phyloP scores from a whole-genome alignment of 768 basidiomycete species.

The Amyloporia xantha region DNA sequence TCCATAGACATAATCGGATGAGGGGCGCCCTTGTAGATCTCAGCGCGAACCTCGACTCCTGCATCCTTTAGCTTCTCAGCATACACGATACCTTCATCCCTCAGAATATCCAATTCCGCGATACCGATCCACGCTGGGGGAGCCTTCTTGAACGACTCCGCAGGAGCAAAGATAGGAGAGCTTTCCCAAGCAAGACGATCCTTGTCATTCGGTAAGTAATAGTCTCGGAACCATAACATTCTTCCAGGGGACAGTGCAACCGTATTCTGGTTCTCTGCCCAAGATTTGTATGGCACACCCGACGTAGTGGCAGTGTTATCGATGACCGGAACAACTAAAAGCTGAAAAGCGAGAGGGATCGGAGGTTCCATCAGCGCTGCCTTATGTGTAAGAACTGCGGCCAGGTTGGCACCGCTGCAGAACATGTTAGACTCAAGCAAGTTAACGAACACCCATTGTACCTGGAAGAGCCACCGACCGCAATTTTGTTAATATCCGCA shows the following conservation, averaged over 20 bases:
- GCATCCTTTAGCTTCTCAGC: slow-evolving; percentile 46
- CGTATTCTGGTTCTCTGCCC: slow-evolving; percentile 51
- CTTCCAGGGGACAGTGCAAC: slow-evolving; percentile 53
- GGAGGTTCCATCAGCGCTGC: slow-evolving; percentile 42
- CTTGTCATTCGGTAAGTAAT: slow-evolving; percentile 57
- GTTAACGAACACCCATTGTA: slow-evolving; percentile 10
- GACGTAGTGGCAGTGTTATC: slow-evolving; percentile 57
- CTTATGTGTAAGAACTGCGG: slow-evolving; percentile 58
- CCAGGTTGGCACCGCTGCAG: slow-evolving; percentile 62
- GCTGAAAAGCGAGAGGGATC: slow-evolving; percentile 51
- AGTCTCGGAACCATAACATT: slow-evolving; percentile 69
- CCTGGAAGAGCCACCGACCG: slow-evolving; percentile 74
- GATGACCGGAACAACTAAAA: slow-evolving; percentile 65
- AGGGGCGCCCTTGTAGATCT: slow-evolving; percentile 57
- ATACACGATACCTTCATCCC: slow-evolving; percentile 60
- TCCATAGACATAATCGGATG: slow-evolving; percentile 76
- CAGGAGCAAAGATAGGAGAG: slow-evolving; percentile 63
- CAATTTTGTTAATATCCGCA: slow-evolving; percentile 45
- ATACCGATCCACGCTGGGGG: slow-evolving; percentile 60
- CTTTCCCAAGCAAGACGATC: slow-evolving; percentile 62
- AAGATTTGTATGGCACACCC: slow-evolving; percentile 35
- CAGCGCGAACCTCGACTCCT: slow-evolving; percentile 48
- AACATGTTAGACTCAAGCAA: background rate
- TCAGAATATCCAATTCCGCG: slow-evolving; percentile 58
- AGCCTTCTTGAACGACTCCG: slow-evolving; percentile 39